Evolutionary conservation across 495 filamentous ascomycete genomes (phyloP).

Genomic region (Friedmanniomyces simplex): DNA sequence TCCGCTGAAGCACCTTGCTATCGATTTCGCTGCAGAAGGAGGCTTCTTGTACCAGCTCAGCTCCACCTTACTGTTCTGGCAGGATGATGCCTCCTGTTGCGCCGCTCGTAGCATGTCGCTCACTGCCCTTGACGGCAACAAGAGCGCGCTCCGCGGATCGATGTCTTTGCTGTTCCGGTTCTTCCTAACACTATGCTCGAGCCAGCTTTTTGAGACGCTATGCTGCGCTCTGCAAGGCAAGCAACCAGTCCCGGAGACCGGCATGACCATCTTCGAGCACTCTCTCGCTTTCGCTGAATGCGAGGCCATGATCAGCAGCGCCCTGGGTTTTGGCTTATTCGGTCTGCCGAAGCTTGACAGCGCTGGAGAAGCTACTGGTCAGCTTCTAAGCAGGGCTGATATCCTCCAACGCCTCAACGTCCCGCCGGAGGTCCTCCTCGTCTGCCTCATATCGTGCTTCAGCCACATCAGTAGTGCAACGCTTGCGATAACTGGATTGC

Average conservation of each 20-base stretch:
- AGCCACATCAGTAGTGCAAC: slow-evolving; percentile 79
- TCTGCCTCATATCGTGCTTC: slow-evolving; percentile 76
- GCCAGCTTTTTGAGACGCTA: slow-evolving; percentile 80
- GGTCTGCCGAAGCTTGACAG: slow-evolving; percentile 24
- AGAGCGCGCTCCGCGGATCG: slow-evolving; percentile 51
- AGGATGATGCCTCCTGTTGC: slow-evolving; percentile 59
- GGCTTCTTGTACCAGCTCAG: slow-evolving; percentile 59
- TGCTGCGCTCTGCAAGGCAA: slow-evolving; percentile 85
- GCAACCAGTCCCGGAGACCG: slow-evolving; percentile 67
- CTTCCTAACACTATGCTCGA: slow-evolving; percentile 69
- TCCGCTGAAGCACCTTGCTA: slow-evolving; percentile 49
- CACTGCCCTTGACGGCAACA: slow-evolving; percentile 29
- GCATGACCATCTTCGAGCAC: slow-evolving; percentile 95
- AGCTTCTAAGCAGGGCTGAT: slow-evolving; percentile 27
- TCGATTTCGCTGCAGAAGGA: slow-evolving; percentile 64
- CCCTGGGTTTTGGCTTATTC: slow-evolving; percentile 61
- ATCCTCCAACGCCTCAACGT: slow-evolving; percentile 59
- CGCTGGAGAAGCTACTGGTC: slow-evolving; percentile 15
- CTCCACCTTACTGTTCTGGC: slow-evolving; percentile 56
- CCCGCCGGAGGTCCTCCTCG: slow-evolving; percentile 76
- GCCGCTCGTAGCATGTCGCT: slow-evolving; percentile 55
- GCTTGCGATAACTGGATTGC: slow-evolving; percentile 67
- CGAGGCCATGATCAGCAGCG: slow-evolving; percentile 69
- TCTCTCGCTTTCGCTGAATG: slow-evolving; percentile 94
- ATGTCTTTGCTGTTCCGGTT: slow-evolving; percentile 79